These are phyloP conservation scores for Neurospora tetrasperma DNA, from an alignment of 495 filamentous ascomycete genomes.

Conservation along the genomic window DNA sequence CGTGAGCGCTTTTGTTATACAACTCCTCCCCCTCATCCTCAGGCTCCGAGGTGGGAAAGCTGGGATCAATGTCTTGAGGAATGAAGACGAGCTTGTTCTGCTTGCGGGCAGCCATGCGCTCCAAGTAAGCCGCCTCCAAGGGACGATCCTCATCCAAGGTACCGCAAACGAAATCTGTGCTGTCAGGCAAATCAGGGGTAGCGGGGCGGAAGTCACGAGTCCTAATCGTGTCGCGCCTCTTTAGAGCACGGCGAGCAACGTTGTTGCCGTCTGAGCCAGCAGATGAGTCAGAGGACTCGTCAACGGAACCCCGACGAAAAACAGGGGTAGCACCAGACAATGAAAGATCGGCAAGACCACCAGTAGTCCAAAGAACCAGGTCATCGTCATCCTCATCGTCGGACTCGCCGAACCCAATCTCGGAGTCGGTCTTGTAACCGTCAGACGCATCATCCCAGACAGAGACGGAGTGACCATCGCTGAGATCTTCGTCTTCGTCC, in stretches of 20 bases:
- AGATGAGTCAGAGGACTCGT: slow-evolving; percentile 34
- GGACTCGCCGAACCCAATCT: slow-evolving; percentile 83
- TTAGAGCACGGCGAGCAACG: slow-evolving; percentile 13
- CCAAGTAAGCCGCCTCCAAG: slow-evolving; percentile 86
- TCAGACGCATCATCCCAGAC: slow-evolving; percentile 57
- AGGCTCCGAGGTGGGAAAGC: slow-evolving; percentile 86
- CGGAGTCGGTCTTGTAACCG: slow-evolving; percentile 91
- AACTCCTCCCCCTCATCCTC: slow-evolving; percentile 64
- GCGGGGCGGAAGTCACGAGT: slow-evolving; percentile 50
- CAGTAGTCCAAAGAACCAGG: slow-evolving; percentile 67
- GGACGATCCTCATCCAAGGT: slow-evolving; percentile 92
- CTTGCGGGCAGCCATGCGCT: slow-evolving; percentile 69
- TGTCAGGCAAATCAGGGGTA: slow-evolving; percentile 84
- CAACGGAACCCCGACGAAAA: slow-evolving; percentile 29
- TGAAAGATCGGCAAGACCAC: slow-evolving; percentile 29
- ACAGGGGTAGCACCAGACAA: slow-evolving; percentile 28
- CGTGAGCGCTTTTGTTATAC: slow-evolving; percentile 30
- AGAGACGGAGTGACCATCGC: slow-evolving; percentile 43
- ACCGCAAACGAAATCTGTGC: slow-evolving; percentile 95
- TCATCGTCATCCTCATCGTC: slow-evolving; percentile 82
- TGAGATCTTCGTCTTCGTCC: slow-evolving; percentile 24
- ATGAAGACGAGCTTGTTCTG: slow-evolving; percentile 66
- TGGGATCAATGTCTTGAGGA: slow-evolving; percentile 95
- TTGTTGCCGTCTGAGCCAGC: slow-evolving; percentile 15
- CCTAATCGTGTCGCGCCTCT: slow-evolving; percentile 24